Conservation (phyloP, 441 rosid species). For the Corymbia calophylla region DNA sequence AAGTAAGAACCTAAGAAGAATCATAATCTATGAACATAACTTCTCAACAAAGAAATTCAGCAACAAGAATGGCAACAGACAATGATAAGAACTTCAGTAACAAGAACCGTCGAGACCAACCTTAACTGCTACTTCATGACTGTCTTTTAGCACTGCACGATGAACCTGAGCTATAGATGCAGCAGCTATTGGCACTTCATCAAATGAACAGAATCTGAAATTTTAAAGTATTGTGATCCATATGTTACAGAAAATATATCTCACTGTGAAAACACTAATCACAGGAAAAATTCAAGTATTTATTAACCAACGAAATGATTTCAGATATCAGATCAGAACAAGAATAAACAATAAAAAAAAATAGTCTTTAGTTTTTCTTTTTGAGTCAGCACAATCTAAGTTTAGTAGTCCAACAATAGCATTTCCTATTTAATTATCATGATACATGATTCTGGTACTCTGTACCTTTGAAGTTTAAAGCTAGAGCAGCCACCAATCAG, state of each 20-base stretch:
- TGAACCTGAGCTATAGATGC: conserved; percentile 98
- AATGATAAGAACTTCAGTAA: neutral
- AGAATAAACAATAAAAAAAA: neutral
- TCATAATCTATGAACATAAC: neutral
- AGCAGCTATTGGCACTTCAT: conserved; percentile 87
- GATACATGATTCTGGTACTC: neutral
- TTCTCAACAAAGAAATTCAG: neutral
- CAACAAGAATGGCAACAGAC: neutral
- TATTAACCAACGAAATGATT: neutral
- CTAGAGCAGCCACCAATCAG: neutral
- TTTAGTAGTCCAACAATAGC: neutral
- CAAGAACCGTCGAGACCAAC: conserved; percentile 16
- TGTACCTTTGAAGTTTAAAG: neutral
- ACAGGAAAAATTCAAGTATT: neutral
- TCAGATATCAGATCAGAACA: neutral
- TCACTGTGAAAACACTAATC: neutral
- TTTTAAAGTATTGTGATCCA: neutral
- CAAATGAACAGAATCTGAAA: conserved; percentile 69
- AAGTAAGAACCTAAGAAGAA: neutral
- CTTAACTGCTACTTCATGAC: conserved; percentile 83
- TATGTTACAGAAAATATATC: neutral
- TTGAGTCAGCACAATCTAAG: neutral
- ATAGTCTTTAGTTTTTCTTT: neutral
- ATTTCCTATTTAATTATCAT: neutral
- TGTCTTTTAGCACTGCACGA: conserved; percentile 53